Evolutionary conservation across 1,284 basidiomycete genomes (phyloP), one percentile per base, ranked within the genome.

Genomic region (Stereum hirsutum): DNA sequence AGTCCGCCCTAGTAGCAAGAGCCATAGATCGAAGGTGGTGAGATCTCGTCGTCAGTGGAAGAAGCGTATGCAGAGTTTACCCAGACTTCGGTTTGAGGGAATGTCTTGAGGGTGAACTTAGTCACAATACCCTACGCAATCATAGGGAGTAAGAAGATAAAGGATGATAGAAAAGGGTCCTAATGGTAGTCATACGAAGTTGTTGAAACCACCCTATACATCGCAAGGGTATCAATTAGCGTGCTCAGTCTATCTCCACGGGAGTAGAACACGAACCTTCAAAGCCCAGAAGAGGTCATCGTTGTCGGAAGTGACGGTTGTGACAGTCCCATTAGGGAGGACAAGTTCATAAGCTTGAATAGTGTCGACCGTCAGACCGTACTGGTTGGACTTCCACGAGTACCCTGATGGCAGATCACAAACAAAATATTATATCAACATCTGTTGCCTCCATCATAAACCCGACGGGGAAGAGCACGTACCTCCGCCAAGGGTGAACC

Each of bases 401-500:
- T 56, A 56, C 3, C 54, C 54, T 52, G 26, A 2, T 8, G n/a
- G 17, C 12, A n/a, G 12, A 46, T 1, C 4, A n/a, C 5, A 25
- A n/a, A 0, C 3, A 4, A 8, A 23, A 5, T 20, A 12, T 6
- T 15, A 17, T 12, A 28, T 26, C 17, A 15, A n/a, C 11, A n/a
- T n/a, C 15, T 12, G 15, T 4, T 24, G 11, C 7, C 2, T 4
- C 20, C 31, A 14, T n/a, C n/a, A 38, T 10, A n/a, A 12, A 34
- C n/a, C n/a, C n/a, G n/a, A n/a, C n/a, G n/a, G 2, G 8, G 32
- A n/a, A 30, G 17, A 2, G 20, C 3, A 2, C 11, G 32, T 32
- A 49, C 48, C 48, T 17, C 48, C 58, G 12, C 56, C 57, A 4
- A 57, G 51, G 5, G 39, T 48, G 14, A 51, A 49, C 1, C 57